phyloP scores from a whole-genome alignment of 2,329 filamentous ascomycete species.

The Didymella pomorum region DNA sequence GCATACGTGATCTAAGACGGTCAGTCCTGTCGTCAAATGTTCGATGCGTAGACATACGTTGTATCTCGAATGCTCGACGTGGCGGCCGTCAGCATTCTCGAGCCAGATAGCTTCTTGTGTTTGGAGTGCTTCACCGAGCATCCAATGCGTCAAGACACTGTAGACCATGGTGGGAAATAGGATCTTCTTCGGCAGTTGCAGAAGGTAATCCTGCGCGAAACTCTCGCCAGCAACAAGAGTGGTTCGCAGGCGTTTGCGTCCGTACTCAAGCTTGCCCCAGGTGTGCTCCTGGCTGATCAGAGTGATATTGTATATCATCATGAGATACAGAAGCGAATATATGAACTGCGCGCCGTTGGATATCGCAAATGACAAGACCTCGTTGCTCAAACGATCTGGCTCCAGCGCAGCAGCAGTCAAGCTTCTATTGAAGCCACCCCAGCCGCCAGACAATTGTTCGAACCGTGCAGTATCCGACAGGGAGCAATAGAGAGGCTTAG shows the following conservation, averaged over 20 bases:
- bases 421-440: constrained; percentile 38
- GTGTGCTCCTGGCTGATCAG: constrained; percentile 37
- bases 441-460: constrained; percentile 30
- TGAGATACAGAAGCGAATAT: constrained; percentile 43
- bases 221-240: constrained; percentile 39
- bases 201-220: constrained; percentile 41
- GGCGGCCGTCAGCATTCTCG: constrained; percentile 20
- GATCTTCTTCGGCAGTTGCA: constrained; percentile 43
- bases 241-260: constrained; percentile 34
- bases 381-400: constrained; percentile 30
- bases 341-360: constrained; percentile 44
- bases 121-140: constrained; percentile 43
- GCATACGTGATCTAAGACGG: constrained; percentile 25
- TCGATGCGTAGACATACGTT: not conserved
- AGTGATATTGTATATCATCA: constrained; percentile 45
- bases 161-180: constrained; percentile 44
- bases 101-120: constrained; percentile 39
- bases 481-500: not conserved
- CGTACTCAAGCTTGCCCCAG: constrained; percentile 42
- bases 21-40: constrained; percentile 11
- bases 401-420: constrained; percentile 25
- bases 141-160: constrained; percentile 42
- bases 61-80: constrained; percentile 9
- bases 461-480: constrained; percentile 17
- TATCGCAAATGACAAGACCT: constrained; percentile 38